These are phyloP conservation scores for Cyclotella kingstonii DNA, from an alignment of 108 stramenopile genomes.

Conservation along the genomic window DNA sequence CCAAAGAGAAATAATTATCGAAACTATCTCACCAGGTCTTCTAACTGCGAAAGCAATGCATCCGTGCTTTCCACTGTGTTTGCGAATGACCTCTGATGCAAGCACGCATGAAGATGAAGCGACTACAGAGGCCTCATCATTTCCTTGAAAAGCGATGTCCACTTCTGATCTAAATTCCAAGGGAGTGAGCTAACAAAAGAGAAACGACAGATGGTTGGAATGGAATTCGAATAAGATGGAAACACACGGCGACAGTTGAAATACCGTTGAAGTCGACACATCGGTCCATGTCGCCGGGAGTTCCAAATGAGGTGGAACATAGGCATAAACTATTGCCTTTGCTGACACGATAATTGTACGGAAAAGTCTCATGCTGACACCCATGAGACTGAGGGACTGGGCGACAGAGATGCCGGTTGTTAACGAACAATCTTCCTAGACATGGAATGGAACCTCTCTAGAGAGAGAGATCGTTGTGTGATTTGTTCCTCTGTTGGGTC, in stretches of 20 bases:
- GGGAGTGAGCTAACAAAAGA: conserved; percentile 18
- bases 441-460: too few species aligned
- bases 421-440: too few species aligned
- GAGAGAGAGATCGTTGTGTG: too few species aligned
- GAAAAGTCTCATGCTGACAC: conserved; percentile 26
- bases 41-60: conserved; percentile 61
- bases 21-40: conserved; percentile 42
- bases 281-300: conserved; percentile 32
- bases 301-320: conserved; percentile 44
- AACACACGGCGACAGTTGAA: neutral
- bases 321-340: conserved; percentile 16
- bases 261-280: conserved; percentile 20
- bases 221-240: neutral
- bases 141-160: conserved; percentile 27
- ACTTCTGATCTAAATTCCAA: conserved; percentile 36
- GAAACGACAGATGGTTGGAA: neutral
- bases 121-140: conserved; percentile 11
- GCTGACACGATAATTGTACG: conserved; percentile 21
- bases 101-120: conserved; percentile 28
- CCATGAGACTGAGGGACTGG: too few species aligned
- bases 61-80: conserved; percentile 39
- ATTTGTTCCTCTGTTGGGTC: too few species aligned
- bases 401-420: too few species aligned
- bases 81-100: conserved; percentile 24
- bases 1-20: too few species aligned